Evolutionary conservation across 331 rosid genomes (phyloP), one percentile per base, ranked within the genome.

Genomic region (Acacia concinna): DNA sequence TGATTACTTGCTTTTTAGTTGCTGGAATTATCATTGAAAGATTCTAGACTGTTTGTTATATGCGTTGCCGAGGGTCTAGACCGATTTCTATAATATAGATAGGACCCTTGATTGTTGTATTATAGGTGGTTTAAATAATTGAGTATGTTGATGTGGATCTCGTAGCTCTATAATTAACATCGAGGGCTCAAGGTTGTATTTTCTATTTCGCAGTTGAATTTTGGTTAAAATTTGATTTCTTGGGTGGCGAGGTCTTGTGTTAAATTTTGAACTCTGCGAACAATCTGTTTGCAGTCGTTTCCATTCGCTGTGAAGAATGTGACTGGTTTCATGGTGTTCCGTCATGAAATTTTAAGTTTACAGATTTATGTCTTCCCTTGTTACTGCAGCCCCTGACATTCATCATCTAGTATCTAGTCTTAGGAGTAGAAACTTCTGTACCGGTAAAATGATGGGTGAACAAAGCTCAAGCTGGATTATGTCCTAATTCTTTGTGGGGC

Each of bases 401-500:
- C 64, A 41, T 18, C 35, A 49, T 78, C 51, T 73, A 31, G 28
- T 69, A 25, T 59, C n/a, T 73, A 34, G 30, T 17, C 65, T 8
- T 60, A n/a, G 23, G 66, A 51, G 74, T 30, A 28, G 60, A 30
- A 71, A 21, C 51, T 60, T 71, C n/a, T 59, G 8, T 69, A 27
- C 34, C n/a, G 17, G 28, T 63, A 75, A 63, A 15, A 38, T 47
- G 68, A 60, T 62, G 62, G 79, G 63, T 27, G 37, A 76, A 44
- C 32, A 32, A 70, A 51, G 59, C 40, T 62, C 38, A 14, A 30
- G 71, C 38, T 63, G 41, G 12, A 64, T 17, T 0, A 12, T 88
- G 92, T 90, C 91, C 93, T 86, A 86, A 92, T 89, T 92, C 93
- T 92, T 92, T 88, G 91, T 67, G 47, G 92, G 83, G 52, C 90